Evolutionary conservation across 441 rosid species (phyloP).

Genomic region (Gossypium davidsonii): DNA sequence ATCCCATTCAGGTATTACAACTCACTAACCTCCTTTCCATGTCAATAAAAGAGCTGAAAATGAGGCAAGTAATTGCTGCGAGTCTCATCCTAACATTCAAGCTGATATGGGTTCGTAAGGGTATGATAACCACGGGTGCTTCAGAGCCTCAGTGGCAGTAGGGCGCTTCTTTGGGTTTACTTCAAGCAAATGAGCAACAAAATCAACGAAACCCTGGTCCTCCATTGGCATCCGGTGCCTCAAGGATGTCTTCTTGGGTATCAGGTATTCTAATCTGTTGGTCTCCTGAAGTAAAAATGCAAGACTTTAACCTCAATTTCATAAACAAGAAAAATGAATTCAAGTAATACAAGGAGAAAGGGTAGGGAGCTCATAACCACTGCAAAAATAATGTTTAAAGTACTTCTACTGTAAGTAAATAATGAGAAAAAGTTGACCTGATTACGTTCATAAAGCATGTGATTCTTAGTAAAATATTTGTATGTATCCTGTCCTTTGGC

Average conservation of each 20-base stretch:
- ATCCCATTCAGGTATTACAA: conserved; percentile 18
- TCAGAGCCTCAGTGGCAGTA: conserved; percentile 83
- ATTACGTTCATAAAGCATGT: conserved; percentile 89
- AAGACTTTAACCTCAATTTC: too few relatives aligned
- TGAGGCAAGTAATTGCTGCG: conserved; percentile 5
- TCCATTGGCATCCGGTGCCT: conserved; percentile 92
- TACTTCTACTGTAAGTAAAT: not conserved
- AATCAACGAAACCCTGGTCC: conserved; percentile 89
- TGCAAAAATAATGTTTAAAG: not conserved
- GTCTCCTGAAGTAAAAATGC: conserved; percentile 51
- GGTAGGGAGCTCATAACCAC: not conserved
- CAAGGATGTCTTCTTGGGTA: conserved; percentile 83
- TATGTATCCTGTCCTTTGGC: conserved; percentile 84
- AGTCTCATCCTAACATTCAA: conserved; percentile 21
- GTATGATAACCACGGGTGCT: conserved; percentile 84
- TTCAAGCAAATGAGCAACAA: conserved; percentile 77
- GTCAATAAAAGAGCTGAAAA: not conserved
- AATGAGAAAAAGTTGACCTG: conserved; percentile 44
- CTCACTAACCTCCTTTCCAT: conserved; percentile 18
- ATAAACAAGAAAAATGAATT: conserved; percentile 7
- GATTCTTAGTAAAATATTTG: conserved; percentile 86
- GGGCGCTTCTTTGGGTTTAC: conserved; percentile 89
- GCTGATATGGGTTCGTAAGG: conserved; percentile 94
- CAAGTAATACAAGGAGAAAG: not conserved
- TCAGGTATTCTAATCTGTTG: conserved; percentile 72